Conservation (phyloP, 805 yeast genomes). For the Kodamaea hsintzibuensis region DNA sequence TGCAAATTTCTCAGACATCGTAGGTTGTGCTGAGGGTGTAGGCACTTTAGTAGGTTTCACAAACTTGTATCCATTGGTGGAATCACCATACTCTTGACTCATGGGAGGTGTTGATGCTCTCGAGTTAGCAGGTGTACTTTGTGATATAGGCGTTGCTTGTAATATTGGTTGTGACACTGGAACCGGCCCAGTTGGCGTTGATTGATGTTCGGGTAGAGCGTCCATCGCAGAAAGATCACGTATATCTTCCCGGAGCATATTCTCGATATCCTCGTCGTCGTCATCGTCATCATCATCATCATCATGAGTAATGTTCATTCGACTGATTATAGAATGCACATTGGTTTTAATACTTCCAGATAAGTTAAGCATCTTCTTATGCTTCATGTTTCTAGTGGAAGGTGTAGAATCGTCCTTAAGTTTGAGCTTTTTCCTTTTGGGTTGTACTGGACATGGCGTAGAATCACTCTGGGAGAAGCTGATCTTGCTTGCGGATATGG, state of each 20-base stretch:
- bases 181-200: slow-evolving; percentile 11
- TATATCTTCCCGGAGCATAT: slow-evolving; percentile 8
- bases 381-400: slow-evolving; percentile 20
- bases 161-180: slow-evolving; percentile 3
- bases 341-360: slow-evolving; percentile 32
- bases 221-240: slow-evolving; percentile 9
- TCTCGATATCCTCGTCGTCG: slow-evolving; percentile 8
- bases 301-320: slow-evolving; percentile 15
- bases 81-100: slow-evolving; percentile 34
- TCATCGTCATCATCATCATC: slow-evolving; percentile 10
- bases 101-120: slow-evolving; percentile 34
- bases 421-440: slow-evolving; percentile 35
- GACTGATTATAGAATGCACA: slow-evolving; percentile 19
- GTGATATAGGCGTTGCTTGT: slow-evolving; percentile 39
- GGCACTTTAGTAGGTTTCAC: slow-evolving; percentile 28
- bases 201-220: slow-evolving; percentile 2
- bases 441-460: slow-evolving; percentile 46
- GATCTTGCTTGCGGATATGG: slow-evolving; percentile 18
- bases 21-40: slow-evolving; percentile 11
- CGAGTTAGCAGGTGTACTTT: slow-evolving; percentile 44
- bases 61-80: slow-evolving; percentile 45
- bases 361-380: slow-evolving; percentile 29
- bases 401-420: slow-evolving; percentile 25
- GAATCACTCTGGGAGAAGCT: slow-evolving; percentile 40
- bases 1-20: neutral